Base-by-base conservation (phyloP, 495 filamentous ascomycete species). In the Aspergillus panamensis region DNA sequence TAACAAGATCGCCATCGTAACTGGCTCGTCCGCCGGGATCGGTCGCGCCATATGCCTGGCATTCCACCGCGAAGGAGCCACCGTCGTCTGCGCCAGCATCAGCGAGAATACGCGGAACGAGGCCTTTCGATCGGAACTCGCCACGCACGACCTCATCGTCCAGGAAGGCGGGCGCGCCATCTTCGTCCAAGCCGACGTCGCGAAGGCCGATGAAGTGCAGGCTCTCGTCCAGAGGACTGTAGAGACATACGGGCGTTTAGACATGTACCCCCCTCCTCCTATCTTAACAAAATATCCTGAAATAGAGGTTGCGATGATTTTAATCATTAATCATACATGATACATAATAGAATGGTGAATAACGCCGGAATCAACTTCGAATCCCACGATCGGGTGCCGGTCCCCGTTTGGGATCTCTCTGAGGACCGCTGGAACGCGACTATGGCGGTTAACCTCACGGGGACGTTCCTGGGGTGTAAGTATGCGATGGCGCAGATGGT, bases 401-500 rank as follows among this genome's bases (percentile, higher is more conserved):
- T 31, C 0, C 56, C 52, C 10, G 44, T 79, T 12, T 74, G 80
- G 57, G 63, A 74, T 25, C 67, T 67, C 7, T 55, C 51, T 2
- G 73, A 78, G 40, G 53, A 67, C 0, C 57, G 60, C 2, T 82
- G 66, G 60, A 77, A 82, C 42, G 60, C 31, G 5, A 71, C 70
- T 3, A 70, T 80, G 61, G 53, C 55, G 14, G 65, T 82, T 7
- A 81, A 84, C 53, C 37, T 62, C 4, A 72, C 68, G 19, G 71
- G 69, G 13, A 72, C 77, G 0, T 83, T 81, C 58, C 68, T 82
- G 7, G 80, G 79, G 2, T 77, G 69, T 51, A 75, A 75, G 35
- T 81, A 79, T 53, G 78, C 72, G 0, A 60, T 71, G 14, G 59
- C 63, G 5, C 82, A 84, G 64, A 80, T 83, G 73, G 63, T 82